Percentiles rank a stretch among this genome's conserved stretches.
phyloP scores from a whole-genome alignment of 2,329 filamentous ascomycete genomes.

The Epichloe bromicola region DNA sequence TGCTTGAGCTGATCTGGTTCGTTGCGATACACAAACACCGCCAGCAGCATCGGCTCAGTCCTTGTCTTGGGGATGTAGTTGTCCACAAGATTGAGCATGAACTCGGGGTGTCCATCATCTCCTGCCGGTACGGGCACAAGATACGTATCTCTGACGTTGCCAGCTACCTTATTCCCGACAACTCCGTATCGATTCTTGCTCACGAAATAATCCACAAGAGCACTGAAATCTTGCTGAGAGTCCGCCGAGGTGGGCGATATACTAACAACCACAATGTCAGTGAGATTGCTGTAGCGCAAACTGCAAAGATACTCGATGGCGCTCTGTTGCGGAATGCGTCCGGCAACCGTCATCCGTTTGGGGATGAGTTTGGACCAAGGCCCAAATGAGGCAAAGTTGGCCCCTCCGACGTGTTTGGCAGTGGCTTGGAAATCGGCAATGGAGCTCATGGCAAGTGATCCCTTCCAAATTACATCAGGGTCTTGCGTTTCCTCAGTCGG shows the following conservation, averaged over 20 bases:
- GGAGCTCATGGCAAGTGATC: slow-evolving; percentile 61
- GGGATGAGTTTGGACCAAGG: slow-evolving; percentile 67
- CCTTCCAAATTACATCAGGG: slow-evolving; percentile 65
- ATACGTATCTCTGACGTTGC: slow-evolving; percentile 80
- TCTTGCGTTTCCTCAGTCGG: slow-evolving; percentile 59
- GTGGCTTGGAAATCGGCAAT: slow-evolving; percentile 62
- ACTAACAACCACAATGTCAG: slow-evolving; percentile 72
- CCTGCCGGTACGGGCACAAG: slow-evolving; percentile 74
- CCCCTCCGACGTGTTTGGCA: slow-evolving; percentile 77
- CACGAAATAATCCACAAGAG: slow-evolving; percentile 78
- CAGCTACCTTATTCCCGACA: slow-evolving; percentile 59
- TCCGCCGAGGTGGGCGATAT: slow-evolving; percentile 51
- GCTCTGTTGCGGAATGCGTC: slow-evolving; percentile 67
- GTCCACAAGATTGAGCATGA: slow-evolving; percentile 77
- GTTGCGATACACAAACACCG: slow-evolving; percentile 73
- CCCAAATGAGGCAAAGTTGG: slow-evolving; percentile 53
- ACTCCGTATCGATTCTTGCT: slow-evolving; percentile 77
- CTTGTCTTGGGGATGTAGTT: slow-evolving; percentile 63
- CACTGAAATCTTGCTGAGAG: slow-evolving; percentile 52
- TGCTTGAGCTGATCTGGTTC: slow-evolving; percentile 28
- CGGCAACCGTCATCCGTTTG: slow-evolving; percentile 54
- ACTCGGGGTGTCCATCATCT: slow-evolving; percentile 60
- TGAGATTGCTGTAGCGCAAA: slow-evolving; percentile 66
- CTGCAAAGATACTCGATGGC: slow-evolving; percentile 88
- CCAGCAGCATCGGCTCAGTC: slow-evolving; percentile 63